Base-by-base conservation (phyloP, 257 asterid species). In the Scutellaria baicalensis region DNA sequence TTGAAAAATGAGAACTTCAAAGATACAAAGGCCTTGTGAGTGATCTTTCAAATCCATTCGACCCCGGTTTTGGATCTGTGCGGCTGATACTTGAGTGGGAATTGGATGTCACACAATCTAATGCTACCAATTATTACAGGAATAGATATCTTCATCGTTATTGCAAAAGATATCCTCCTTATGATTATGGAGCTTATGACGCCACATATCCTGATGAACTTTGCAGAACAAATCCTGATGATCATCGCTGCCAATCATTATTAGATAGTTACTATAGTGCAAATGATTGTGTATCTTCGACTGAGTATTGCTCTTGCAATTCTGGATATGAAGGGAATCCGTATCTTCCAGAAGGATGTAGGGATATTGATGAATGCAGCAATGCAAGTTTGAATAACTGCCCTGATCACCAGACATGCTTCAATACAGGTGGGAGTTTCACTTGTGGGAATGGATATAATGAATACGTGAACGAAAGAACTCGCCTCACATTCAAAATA, bases 51-150 rank as follows among this genome's bases (percentile, higher is more conserved):
- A 56, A 76, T 63, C 77, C 86, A 16, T 77, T 76, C 14, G 80
- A 79, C 17, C 38, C 2, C 2, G 70, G 59, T 11, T 74, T 82
- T 40, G 12, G n/a, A 16, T 50, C 0, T 36, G 77, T 73, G 11
- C 72, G 75, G 0, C 11, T 82, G 47, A 61, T 71, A 9, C 81
- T 82, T 40, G 84, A 73, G 33, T 79, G 87, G 84, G 82, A 76
- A 58, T 10, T 68, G 5, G 12, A 17, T 6, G 8, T 12, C 42
- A 10, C n/a, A 6, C 0, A 0, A n/a, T 5, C 8, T 12, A 6
- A 17, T 8, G 3, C 31, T 14, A n/a, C n/a, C n/a, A n/a, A n/a
- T n/a, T n/a, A n/a, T 8, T 7, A 18, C 4, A 2, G 50, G 1
- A 44, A 5, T 11, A 9, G 5, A 0, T n/a, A 1, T 44, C 16